Percentiles rank a stretch among this genome's conserved stretches.
These are phyloP conservation scores for Bipolaris victoriae DNA, from an alignment of 2,329 filamentous ascomycete genomes.

Conservation along the genomic window DNA sequence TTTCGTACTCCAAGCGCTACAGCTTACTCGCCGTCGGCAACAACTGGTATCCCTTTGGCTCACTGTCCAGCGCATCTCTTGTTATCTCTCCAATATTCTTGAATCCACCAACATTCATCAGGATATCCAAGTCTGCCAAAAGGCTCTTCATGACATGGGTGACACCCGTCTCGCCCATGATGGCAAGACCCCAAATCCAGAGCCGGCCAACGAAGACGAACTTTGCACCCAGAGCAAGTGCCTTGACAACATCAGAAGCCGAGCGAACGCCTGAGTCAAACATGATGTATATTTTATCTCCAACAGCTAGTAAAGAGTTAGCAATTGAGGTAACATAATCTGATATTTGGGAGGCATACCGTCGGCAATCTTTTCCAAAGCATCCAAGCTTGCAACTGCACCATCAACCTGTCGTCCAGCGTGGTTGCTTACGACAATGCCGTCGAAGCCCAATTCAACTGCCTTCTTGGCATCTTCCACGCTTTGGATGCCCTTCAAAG, in stretches of 20 bases:
- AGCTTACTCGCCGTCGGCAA: constrained; percentile 34
- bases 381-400: constrained; percentile 64
- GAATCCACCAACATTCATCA: constrained; percentile 65
- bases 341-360: constrained; percentile 39
- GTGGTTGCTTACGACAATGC: constrained; percentile 74
- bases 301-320: constrained; percentile 49
- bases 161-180: constrained; percentile 66
- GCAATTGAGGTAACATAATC: background rate
- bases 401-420: constrained; percentile 71
- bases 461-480: constrained; percentile 67
- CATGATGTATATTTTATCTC: constrained; percentile 61
- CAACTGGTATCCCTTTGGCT: constrained; percentile 31
- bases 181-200: constrained; percentile 65
- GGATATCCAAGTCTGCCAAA: constrained; percentile 66
- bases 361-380: constrained; percentile 63
- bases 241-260: constrained; percentile 65
- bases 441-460: constrained; percentile 66
- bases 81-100: constrained; percentile 61
- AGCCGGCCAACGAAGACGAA: constrained; percentile 67
- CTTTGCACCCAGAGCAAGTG: constrained; percentile 65
- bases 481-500: constrained; percentile 73
- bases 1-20: constrained; percentile 5
- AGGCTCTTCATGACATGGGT: constrained; percentile 67
- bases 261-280: constrained; percentile 66
- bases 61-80: constrained; percentile 40